Conservation (phyloP, 805 yeast genomes). For the Nakazawaea siamensis region DNA sequence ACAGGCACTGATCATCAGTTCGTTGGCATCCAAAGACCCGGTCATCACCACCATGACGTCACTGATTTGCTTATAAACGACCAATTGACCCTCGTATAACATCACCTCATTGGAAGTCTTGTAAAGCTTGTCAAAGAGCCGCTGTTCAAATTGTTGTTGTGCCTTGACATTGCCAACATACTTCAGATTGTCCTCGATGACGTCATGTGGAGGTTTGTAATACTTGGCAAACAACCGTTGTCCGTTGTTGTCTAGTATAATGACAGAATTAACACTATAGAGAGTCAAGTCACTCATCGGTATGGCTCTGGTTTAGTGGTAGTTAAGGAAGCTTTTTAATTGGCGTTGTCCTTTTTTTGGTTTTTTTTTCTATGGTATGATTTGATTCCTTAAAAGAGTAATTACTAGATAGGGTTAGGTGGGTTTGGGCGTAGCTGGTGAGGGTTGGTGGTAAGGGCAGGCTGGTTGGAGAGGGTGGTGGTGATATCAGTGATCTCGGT, state of each 20-base stretch:
- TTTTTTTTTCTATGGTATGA: too few relatives aligned
- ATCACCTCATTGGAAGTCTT: slow-evolving; percentile 76
- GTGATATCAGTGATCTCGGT: too few relatives aligned
- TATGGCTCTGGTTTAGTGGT: too few relatives aligned
- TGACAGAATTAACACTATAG: slow-evolving; percentile 73
- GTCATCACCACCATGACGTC: slow-evolving; percentile 69
- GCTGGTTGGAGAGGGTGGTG: too few relatives aligned
- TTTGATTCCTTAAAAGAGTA: too few relatives aligned
- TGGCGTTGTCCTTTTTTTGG: too few relatives aligned
- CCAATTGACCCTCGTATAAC: slow-evolving; percentile 68
- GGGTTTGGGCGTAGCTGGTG: too few relatives aligned
- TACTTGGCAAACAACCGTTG: slow-evolving; percentile 78
- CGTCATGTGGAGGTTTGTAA: slow-evolving; percentile 56
- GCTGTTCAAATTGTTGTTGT: slow-evolving; percentile 72
- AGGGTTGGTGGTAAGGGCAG: too few relatives aligned
- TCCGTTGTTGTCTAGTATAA: slow-evolving; percentile 78
- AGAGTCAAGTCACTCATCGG: slow-evolving; percentile 51
- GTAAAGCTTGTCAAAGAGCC: slow-evolving; percentile 65
- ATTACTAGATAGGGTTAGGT: too few relatives aligned
- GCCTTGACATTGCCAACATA: slow-evolving; percentile 31
- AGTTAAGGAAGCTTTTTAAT: too few relatives aligned
- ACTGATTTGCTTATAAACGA: slow-evolving; percentile 79
- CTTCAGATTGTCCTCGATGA: slow-evolving; percentile 22
- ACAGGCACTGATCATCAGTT: slow-evolving; percentile 66
- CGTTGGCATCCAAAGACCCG: slow-evolving; percentile 79